Percentiles rank a stretch among this genome's conserved stretches.
Conservation (phyloP, 2,329 filamentous ascomycete genomes). For the Pseudopithomyces maydicus region DNA sequence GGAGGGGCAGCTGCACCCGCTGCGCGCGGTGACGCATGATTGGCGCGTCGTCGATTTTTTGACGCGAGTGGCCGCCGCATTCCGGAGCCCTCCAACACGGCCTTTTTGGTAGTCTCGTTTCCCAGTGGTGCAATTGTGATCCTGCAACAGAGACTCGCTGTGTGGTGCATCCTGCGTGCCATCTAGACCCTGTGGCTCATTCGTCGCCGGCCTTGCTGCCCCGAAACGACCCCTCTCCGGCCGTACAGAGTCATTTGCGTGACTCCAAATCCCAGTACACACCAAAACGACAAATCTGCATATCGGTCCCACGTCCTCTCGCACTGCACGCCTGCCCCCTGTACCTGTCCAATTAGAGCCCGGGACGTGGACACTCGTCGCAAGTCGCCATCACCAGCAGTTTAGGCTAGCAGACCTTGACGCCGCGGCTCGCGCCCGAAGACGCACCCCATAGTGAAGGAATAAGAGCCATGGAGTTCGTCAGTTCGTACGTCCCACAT, state of each 20-base stretch:
- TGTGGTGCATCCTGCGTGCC: slow-evolving; percentile 8
- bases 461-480: slow-evolving; percentile 46
- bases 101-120: neutral
- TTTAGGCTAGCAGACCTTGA: slow-evolving; percentile 22
- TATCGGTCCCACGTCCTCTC: slow-evolving; percentile 22
- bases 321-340: slow-evolving; percentile 20
- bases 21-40: slow-evolving; percentile 11
- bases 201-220: slow-evolving; percentile 27
- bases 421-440: slow-evolving; percentile 20
- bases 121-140: neutral
- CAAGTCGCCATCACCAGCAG: slow-evolving; percentile 20
- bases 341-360: slow-evolving; percentile 29
- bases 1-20: slow-evolving; percentile 15
- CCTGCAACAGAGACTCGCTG: neutral
- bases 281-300: slow-evolving; percentile 38
- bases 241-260: slow-evolving; percentile 23
- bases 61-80: slow-evolving; percentile 9
- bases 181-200: slow-evolving; percentile 1
- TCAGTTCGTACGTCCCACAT: slow-evolving; percentile 45
- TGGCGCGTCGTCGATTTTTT: slow-evolving; percentile 7
- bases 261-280: slow-evolving; percentile 30
- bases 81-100: slow-evolving; percentile 18
- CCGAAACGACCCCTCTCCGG: slow-evolving; percentile 35
- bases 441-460: slow-evolving; percentile 29
- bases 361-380: slow-evolving; percentile 31